Conservation (phyloP, 2,329 filamentous ascomycete species). For the Nannizziopsis arthrosporioides region DNA sequence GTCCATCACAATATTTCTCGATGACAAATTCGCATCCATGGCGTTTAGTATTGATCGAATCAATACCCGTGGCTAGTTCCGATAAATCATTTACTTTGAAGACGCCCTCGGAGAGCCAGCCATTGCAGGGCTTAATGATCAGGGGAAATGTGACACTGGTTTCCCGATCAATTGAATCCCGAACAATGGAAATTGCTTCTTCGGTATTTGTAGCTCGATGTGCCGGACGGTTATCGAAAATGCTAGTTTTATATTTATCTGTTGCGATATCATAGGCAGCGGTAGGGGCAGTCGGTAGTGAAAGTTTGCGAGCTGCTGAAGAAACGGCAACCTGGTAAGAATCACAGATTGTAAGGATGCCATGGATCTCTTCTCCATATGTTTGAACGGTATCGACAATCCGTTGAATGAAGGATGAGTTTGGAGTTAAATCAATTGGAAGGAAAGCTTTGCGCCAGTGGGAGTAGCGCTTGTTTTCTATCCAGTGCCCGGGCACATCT, state of each 20-base stretch:
- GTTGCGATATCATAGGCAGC: constrained; percentile 22
- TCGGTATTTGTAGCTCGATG: background rate
- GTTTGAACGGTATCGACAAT: constrained; percentile 22
- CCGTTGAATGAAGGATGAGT: constrained; percentile 20
- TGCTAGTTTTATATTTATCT: constrained; percentile 24
- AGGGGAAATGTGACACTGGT: constrained; percentile 19
- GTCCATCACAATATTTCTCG: constrained; percentile 33
- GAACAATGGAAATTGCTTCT: constrained; percentile 11
- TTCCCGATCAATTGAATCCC: background rate
- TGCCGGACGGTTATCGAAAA: constrained; percentile 16
- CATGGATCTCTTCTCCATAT: constrained; percentile 22
- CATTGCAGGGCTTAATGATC: constrained; percentile 30
- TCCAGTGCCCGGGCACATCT: constrained; percentile 31
- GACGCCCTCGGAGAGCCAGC: constrained; percentile 27
- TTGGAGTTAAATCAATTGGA: constrained; percentile 20
- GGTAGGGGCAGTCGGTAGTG: constrained; percentile 22
- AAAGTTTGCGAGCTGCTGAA: constrained; percentile 23
- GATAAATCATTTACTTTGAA: constrained; percentile 21
- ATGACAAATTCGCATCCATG: constrained; percentile 24
- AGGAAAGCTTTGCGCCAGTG: constrained; percentile 27
- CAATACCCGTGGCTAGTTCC: constrained; percentile 21
- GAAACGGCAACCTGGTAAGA: constrained; percentile 22
- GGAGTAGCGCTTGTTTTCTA: constrained; percentile 20
- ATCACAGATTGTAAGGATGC: constrained; percentile 30
- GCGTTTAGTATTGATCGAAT: constrained; percentile 11